Evolutionary conservation across 2,329 filamentous ascomycete species (phyloP).

Genomic region (Penicillium brasilianum): DNA sequence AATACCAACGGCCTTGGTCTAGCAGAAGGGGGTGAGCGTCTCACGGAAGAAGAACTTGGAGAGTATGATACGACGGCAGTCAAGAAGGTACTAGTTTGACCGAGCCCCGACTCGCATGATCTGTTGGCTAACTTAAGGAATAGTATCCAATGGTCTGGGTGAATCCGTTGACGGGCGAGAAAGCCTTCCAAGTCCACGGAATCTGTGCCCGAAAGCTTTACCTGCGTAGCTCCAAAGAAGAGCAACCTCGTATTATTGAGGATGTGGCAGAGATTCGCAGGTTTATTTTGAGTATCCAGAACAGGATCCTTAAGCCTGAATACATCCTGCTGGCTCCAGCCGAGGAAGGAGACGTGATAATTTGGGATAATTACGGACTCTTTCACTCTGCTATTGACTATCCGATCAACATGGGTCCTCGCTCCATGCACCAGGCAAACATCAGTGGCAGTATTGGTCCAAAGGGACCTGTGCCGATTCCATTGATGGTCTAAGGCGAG

Average conservation of each 20-base stretch:
- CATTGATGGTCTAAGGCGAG: neutral
- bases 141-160: neutral
- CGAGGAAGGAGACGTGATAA: neutral
- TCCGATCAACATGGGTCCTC: constrained; percentile 42
- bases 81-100: neutral
- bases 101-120: neutral
- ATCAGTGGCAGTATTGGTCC: constrained; percentile 44
- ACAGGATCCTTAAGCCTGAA: neutral
- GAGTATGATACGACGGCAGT: neutral
- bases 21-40: neutral
- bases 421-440: constrained; percentile 56
- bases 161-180: neutral
- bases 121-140: neutral
- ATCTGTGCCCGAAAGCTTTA: neutral
- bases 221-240: neutral
- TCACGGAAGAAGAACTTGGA: neutral
- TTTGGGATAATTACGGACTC: constrained; percentile 14
- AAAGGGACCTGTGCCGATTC: constrained; percentile 29
- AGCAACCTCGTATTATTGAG: neutral
- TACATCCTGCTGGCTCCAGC: neutral
- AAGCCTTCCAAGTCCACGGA: neutral
- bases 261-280: neutral
- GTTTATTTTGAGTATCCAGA: neutral
- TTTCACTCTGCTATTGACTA: constrained; percentile 55
- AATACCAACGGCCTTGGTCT: neutral